Evolutionary conservation across 805 yeast species (phyloP).

Genomic region (Diddensiella transvaalensis): DNA sequence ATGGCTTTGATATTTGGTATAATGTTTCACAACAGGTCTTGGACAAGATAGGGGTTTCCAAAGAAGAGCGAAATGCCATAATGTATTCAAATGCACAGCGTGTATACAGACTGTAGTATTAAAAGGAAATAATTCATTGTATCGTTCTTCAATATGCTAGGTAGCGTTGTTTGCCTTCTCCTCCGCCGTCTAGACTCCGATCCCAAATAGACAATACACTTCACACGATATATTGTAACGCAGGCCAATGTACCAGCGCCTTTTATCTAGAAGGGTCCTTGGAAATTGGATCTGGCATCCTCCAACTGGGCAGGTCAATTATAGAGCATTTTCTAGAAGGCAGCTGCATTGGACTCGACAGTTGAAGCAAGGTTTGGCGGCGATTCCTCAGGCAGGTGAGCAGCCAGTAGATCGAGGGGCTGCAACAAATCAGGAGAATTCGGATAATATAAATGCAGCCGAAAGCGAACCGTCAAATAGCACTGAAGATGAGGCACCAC

Average conservation of each 20-base stretch:
- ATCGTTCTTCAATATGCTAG: not conserved
- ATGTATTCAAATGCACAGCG: conserved; percentile 2
- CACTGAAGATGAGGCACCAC: not conserved
- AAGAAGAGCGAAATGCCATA: not conserved
- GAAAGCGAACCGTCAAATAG: not conserved
- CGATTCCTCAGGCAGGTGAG: no score
- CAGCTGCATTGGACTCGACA: not conserved
- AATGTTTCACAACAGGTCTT: conserved; percentile 7
- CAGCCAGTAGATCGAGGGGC: no score
- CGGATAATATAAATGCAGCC: not conserved
- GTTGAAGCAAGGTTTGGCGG: no score
- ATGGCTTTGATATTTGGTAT: conserved; percentile 22
- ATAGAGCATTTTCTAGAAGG: not conserved
- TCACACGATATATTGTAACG: not conserved
- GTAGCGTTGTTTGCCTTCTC: not conserved
- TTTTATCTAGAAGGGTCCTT: not conserved
- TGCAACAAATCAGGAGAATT: not conserved
- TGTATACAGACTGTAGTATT: conserved; percentile 9
- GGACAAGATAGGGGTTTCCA: not conserved
- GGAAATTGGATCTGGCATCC: not conserved
- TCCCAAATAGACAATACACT: not conserved
- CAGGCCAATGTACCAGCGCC: not conserved
- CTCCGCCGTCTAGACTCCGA: not conserved
- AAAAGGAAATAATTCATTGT: no score
- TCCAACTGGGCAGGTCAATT: not conserved